Base-by-base conservation (phyloP, 2,329 filamentous ascomycete genomes). In the Fusarium tricinctum region DNA sequence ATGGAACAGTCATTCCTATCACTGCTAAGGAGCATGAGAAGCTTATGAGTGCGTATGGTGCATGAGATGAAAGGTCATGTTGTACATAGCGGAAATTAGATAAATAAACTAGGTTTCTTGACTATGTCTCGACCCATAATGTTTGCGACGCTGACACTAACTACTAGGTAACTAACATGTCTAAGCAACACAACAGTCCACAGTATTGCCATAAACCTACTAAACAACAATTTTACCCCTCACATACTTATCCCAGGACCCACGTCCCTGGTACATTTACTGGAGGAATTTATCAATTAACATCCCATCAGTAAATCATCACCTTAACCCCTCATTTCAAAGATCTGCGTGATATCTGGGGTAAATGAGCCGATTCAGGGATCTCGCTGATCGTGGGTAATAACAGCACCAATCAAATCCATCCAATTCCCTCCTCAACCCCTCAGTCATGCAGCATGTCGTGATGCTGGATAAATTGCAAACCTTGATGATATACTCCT, bases 1-100 rank as follows among this genome's bases (percentile, higher is more conserved):
- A 87, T 60, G 85, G 85, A 17, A 87, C 84, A 0, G 85, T 87
- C 6, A 72, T 87, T 9, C 80, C 84, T 1, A 77, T 87, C 20
- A 87, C 85, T 1, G 81, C 82, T 4, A 63, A 54, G 17, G 71
- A 73, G 50, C 61, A 60, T 3, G 43, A 59, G 30, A 55, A 45
- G 10, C 22, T 73, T 12, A 5, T 62, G 26, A 43, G 19, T 32
- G 56, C 66, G 6, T 61, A 48, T 8, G 32, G 45, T 7, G 42
- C 60, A 30, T 39, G 60, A n/a, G 35, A 10, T 38, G 17, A 17
- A 33, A 33, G 1, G 30, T 17, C 17, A 3, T 2, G 17, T 6
- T 9, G 8, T 32, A 30, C 10, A 30, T 30, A 30, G 28, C 45
- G 1, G 5, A 2, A 6, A 6, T 6, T 2, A 3, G 10, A 12